phyloP scores from a whole-genome alignment of 352 stramenopile species.

The Phytophthora constricta region DNA sequence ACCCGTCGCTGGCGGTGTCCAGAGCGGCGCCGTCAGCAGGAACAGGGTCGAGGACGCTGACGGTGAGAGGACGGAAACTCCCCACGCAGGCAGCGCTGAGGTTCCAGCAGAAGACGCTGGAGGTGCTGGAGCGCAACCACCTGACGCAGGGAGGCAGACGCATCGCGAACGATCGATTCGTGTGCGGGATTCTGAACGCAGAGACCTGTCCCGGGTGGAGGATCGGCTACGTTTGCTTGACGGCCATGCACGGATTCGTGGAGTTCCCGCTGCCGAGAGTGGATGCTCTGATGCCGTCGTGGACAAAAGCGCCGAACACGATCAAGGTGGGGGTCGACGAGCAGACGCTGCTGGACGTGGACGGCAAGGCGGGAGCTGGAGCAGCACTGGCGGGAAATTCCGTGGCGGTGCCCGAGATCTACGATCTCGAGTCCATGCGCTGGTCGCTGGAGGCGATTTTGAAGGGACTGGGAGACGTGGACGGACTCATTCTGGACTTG shows the following conservation, averaged over 20 bases:
- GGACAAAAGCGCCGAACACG: conserved; percentile 29
- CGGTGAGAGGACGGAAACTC: conserved; percentile 43
- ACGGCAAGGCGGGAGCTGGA: conserved; percentile 11
- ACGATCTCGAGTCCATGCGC: conserved; percentile 87
- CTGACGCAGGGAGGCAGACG: conserved; percentile 57
- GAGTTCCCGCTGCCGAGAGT: conserved; percentile 75
- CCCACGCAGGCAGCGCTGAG: conserved; percentile 33
- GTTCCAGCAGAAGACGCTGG: conserved; percentile 49
- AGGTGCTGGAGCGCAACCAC: conserved; percentile 59
- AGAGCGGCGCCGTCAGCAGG: conserved; percentile 18
- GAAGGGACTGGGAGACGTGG: conserved; percentile 59
- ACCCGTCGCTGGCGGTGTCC: conserved; percentile 66
- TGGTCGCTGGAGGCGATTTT: conserved; percentile 88
- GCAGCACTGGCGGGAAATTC: conserved; percentile 24
- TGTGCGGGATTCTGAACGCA: conserved; percentile 75
- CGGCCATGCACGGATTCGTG: conserved; percentile 82
- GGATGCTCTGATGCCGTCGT: conserved; percentile 62
- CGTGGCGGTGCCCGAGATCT: conserved; percentile 73
- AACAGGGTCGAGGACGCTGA: conserved; percentile 25
- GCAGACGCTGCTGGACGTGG: conserved; percentile 30
- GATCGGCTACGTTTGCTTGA: conserved; percentile 79
- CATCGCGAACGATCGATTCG: conserved; percentile 69
- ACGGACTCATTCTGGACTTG: conserved; percentile 79
- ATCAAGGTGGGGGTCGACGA: neutral
- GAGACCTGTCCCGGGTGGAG: conserved; percentile 78